Conservation (phyloP, 257 asterid species). For the Solanum infundibuliforme region DNA sequence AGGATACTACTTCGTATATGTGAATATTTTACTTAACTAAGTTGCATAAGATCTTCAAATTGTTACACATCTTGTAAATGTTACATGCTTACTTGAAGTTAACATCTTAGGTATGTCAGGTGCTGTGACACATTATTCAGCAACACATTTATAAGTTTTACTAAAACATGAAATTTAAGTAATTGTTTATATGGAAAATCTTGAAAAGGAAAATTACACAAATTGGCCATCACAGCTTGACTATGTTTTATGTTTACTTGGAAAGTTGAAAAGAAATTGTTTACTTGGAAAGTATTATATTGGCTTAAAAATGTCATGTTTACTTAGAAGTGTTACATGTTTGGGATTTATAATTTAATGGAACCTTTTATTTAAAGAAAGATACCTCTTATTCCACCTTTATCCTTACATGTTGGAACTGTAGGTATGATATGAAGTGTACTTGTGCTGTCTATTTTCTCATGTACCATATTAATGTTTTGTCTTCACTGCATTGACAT, state of each 20-base stretch:
- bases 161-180: neutral
- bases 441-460: neutral
- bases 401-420: neutral
- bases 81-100: neutral
- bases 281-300: neutral
- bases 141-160: neutral
- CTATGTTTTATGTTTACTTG: neutral
- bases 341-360: neutral
- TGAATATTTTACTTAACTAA: neutral
- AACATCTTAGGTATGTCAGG: neutral
- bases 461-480: neutral
- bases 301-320: neutral
- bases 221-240: neutral
- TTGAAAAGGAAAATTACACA: neutral
- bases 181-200: neutral
- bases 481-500: neutral
- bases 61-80: neutral
- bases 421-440: neutral
- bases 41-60: neutral
- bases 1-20: neutral
- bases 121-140: neutral
- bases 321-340: neutral
- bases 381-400: neutral
- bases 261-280: neutral
- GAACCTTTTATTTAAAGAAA: neutral